These are phyloP conservation scores for Aspergillus felis DNA, from an alignment of 2,329 filamentous ascomycete genomes.

Conservation along the genomic window DNA sequence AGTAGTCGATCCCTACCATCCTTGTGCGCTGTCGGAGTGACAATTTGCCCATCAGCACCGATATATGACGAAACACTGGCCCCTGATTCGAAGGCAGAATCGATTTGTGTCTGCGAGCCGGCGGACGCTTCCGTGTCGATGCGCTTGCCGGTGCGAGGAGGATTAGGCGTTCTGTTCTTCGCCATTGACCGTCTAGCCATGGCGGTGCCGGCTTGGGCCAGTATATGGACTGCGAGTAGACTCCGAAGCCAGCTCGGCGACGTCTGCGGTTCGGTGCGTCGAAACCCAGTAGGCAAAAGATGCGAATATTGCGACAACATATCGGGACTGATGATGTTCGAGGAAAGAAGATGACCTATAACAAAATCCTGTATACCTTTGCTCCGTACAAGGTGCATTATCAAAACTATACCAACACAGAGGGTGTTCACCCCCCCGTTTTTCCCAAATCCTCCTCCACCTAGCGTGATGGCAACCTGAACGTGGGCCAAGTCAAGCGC, in stretches of 20 bases:
- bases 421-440: conserved; percentile 44
- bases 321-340: conserved; percentile 43
- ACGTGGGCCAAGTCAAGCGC: conserved; percentile 88
- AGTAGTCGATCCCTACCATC: conserved; percentile 57
- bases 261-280: conserved; percentile 38
- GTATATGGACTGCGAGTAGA: conserved; percentile 47
- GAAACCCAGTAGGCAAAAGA: conserved; percentile 42
- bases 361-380: conserved; percentile 50
- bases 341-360: conserved; percentile 40
- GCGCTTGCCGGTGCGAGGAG: conserved; percentile 40
- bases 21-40: conserved; percentile 50
- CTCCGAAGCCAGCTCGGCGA: conserved; percentile 45
- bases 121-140: conserved; percentile 44
- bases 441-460: conserved; percentile 63
- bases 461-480: conserved; percentile 85
- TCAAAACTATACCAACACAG: conserved; percentile 43
- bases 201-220: conserved; percentile 46
- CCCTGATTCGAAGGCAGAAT: conserved; percentile 42
- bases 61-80: conserved; percentile 39
- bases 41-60: conserved; percentile 43
- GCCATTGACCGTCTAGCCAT: conserved; percentile 47
- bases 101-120: conserved; percentile 39
- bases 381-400: conserved; percentile 45
- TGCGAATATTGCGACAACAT: conserved; percentile 41
- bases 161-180: conserved; percentile 40